phyloP scores from a whole-genome alignment of 257 asterid species.

The Haberlea rhodopensis region DNA sequence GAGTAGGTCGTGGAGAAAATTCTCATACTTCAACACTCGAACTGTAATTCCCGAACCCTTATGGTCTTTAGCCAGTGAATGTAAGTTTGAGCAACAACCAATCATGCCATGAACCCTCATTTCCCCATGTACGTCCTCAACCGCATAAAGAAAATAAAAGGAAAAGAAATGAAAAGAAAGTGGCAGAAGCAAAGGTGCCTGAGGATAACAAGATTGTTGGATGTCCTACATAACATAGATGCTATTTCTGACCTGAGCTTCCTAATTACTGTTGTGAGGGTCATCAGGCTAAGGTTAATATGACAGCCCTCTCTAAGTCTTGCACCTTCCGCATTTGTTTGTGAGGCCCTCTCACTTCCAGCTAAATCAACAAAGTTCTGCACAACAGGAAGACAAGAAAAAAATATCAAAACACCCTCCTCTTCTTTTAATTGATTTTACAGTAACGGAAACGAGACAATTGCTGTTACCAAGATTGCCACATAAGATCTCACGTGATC shows the following conservation, averaged over 20 bases:
- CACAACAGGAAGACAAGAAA: conserved; percentile 15
- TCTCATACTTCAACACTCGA: conserved; percentile 5
- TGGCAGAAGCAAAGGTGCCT: neutral
- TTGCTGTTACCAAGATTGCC: conserved; percentile 73
- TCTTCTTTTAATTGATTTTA: neutral
- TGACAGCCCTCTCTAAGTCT: conserved; percentile 98
- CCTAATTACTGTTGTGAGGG: conserved; percentile 89
- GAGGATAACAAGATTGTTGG: neutral
- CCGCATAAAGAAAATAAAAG: too few species aligned
- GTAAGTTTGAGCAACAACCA: neutral
- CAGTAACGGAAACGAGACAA: neutral
- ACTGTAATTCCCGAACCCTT: neutral
- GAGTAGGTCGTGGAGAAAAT: too few species aligned
- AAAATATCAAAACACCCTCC: neutral
- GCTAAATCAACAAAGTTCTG: conserved; percentile 97
- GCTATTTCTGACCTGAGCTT: conserved; percentile 64
- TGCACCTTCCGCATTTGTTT: conserved; percentile 90
- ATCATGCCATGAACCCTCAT: neutral
- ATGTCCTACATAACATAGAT: conserved; percentile 2
- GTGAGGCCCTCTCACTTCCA: conserved; percentile 94
- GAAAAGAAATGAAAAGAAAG: neutral
- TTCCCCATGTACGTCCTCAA: too few species aligned
- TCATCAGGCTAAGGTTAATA: conserved; percentile 94
- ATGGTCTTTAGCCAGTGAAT: neutral
- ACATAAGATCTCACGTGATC: conserved; percentile 90